Evolutionary conservation across 2,329 filamentous ascomycete species (phyloP).

Genomic region (Nakataea oryzae): DNA sequence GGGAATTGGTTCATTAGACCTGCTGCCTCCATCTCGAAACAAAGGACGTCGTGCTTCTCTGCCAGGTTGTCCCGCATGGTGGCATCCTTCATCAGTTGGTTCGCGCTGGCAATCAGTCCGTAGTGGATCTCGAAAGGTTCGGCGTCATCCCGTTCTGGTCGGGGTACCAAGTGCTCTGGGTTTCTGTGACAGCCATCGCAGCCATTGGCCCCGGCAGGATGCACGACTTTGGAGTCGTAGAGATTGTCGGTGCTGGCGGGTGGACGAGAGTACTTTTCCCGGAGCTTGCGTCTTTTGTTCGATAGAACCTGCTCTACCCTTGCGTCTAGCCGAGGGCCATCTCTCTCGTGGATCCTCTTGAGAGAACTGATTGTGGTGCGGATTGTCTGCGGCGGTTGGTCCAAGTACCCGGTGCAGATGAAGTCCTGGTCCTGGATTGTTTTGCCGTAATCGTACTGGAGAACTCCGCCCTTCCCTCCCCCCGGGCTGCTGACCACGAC

Average conservation of each 20-base stretch:
- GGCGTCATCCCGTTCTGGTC: slow-evolving; percentile 8
- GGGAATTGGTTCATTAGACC: slow-evolving; percentile 19
- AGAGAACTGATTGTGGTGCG: not conserved
- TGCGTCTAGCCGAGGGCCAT: slow-evolving; percentile 12
- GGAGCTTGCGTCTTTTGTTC: not conserved
- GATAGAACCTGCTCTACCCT: not conserved
- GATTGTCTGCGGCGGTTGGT: slow-evolving; percentile 2
- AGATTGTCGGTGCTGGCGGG: not conserved
- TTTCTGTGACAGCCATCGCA: not conserved
- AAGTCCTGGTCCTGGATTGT: slow-evolving; percentile 10
- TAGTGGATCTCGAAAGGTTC: slow-evolving; percentile 20
- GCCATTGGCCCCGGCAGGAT: not conserved
- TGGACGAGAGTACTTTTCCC: not conserved
- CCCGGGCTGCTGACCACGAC: slow-evolving; percentile 17
- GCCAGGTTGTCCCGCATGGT: slow-evolving; percentile 14
- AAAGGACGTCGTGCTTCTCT: slow-evolving; percentile 13
- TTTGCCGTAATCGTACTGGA: slow-evolving; percentile 19
- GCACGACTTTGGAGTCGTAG: not conserved
- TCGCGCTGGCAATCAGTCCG: slow-evolving; percentile 22
- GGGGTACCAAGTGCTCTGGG: not conserved
- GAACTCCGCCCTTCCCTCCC: slow-evolving; percentile 10
- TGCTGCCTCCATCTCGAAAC: slow-evolving; percentile 22
- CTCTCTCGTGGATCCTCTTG: slow-evolving; percentile 1
- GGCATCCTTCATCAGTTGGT: slow-evolving; percentile 19
- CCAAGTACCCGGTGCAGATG: not conserved